Base-by-base conservation (phyloP, 345 rosid species). In the Lepidium sativum region DNA sequence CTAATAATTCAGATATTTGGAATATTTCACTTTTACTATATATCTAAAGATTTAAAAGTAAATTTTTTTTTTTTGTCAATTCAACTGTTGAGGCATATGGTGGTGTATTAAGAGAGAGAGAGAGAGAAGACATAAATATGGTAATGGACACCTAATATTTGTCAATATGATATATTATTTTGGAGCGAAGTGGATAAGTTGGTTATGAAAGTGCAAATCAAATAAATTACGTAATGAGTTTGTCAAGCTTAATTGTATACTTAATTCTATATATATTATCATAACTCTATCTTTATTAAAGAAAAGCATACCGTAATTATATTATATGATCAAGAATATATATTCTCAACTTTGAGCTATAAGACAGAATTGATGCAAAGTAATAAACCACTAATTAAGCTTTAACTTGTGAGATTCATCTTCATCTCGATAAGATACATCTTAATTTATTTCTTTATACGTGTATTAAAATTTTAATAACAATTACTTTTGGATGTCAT, bases 281-380 rank as follows among this genome's bases (percentile, higher is more conserved):
- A 4, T 29, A 32, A 54, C 33, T 21, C 15, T 65, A 53, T 54
- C 43, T 20, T 65, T 53, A 41, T 33, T 14, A 20, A 49, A 58
- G 58, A n/a, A 49, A 58, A 40, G 34, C 60, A 49, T 68, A 18
- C 32, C 14, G 47, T 59, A 39, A 18, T n/a, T 16, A 51, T n/a
- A 29, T 58, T 49, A 18, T 16, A 51, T n/a, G 40, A 45, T 67
- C 11, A 16, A 56, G 34, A 20, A 38, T 11, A 4, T 12, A 44
- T 67, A 56, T 13, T 67, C 9, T 37, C 27, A 47, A 21, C 8
- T 54, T 45, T 25, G 31, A 13, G 39, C 25, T 12, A 12, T 38
- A 67, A 68, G 38, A 58, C 38, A 58, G n/a, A n/a, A n/a, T n/a
- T n/a, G n/a, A 48, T 48, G 51, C 42, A 57, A 27, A 12, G 18